Base-by-base conservation (phyloP, 495 filamentous ascomycete species). In the Massariosphaeria phaeospora region DNA sequence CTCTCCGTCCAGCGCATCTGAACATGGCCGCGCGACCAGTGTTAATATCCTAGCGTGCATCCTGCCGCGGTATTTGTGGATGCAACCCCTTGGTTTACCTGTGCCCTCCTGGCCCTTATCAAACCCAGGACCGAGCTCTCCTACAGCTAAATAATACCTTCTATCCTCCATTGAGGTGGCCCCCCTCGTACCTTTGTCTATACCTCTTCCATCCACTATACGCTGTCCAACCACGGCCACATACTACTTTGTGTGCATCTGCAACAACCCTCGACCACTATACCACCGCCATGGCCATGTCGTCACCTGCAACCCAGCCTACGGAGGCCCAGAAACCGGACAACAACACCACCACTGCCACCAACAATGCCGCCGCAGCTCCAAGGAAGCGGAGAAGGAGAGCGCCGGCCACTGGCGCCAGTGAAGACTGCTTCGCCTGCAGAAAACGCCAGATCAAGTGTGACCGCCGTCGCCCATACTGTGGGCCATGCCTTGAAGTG, bases 381-480 rank as follows among this genome's bases (percentile, higher is more conserved):
- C 76, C 79, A 33, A 79, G 87, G 57, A 96, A 95, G 73, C 82
- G 91, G 51, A 81, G 91, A 62, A 84, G 90, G 75, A 79, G 91
- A 74, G 88, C 91, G 2, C 86, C 89, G 21, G 84, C 87, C 39
- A 91, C 85, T 24, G 91, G 91, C 58, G 93, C 93, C 34, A 80
- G 88, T 26, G 90, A 96, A 70, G 93, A 98, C 69, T 98, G 93
- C 78, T 96, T 96, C 65, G 84, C 91, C 27, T 98, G 93, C 73
- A 76, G 83, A 60, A 91, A 89, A 66, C 80, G 84, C 59, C 83
- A 84, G 44, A 77, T 81, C 46, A 86, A 87, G 68, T 98, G 93
- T 73, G 93, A 98, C 71, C 83, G 93, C 45, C 82, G 88, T 67
- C 80, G 93, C 59, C 93, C 93, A 12, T 98, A 96, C 69, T 98